Evolutionary conservation across 2,329 filamentous ascomycete species (phyloP).

Genomic region (Xylariales sp.): DNA sequence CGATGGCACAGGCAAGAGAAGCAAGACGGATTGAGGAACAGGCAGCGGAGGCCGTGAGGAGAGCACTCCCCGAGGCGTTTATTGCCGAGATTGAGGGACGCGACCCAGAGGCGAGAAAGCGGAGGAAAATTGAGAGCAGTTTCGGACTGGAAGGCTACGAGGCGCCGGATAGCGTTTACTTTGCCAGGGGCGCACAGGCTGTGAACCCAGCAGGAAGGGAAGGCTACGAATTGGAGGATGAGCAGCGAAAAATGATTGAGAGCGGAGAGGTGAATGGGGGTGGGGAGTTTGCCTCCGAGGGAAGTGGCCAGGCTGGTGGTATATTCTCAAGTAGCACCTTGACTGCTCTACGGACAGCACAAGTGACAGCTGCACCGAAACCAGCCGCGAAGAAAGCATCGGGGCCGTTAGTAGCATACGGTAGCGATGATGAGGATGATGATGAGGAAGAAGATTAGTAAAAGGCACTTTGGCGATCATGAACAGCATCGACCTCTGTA

Average conservation of each 20-base stretch:
- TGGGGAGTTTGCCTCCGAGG: constrained; percentile 29
- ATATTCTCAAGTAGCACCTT: constrained; percentile 83
- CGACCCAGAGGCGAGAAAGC: constrained; percentile 80
- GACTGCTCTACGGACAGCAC: constrained; percentile 64
- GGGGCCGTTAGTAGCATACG: constrained; percentile 82
- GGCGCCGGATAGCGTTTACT: constrained; percentile 91
- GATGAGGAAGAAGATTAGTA: constrained; percentile 14
- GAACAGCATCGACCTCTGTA: too few relatives aligned
- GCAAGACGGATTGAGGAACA: constrained; percentile 88
- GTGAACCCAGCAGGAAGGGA: constrained; percentile 55
- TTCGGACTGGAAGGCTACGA: constrained; percentile 92
- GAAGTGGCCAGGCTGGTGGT: constrained; percentile 46
- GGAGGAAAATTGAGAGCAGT: constrained; percentile 81
- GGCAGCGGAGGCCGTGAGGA: constrained; percentile 86
- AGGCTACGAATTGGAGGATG: constrained; percentile 60
- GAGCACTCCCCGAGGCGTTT: constrained; percentile 83
- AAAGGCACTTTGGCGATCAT: too few relatives aligned
- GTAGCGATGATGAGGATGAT: constrained; percentile 77
- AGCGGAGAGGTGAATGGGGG: constrained; percentile 44
- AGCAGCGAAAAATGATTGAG: constrained; percentile 56
- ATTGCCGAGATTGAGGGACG: constrained; percentile 91
- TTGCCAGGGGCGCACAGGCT: constrained; percentile 70
- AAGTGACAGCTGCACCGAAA: constrained; percentile 50
- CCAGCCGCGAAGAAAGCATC: constrained; percentile 46
- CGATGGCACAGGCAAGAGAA: constrained; percentile 88